Base-by-base conservation (phyloP, 257 asterid genomes). In the Primulina huaijiensis region DNA sequence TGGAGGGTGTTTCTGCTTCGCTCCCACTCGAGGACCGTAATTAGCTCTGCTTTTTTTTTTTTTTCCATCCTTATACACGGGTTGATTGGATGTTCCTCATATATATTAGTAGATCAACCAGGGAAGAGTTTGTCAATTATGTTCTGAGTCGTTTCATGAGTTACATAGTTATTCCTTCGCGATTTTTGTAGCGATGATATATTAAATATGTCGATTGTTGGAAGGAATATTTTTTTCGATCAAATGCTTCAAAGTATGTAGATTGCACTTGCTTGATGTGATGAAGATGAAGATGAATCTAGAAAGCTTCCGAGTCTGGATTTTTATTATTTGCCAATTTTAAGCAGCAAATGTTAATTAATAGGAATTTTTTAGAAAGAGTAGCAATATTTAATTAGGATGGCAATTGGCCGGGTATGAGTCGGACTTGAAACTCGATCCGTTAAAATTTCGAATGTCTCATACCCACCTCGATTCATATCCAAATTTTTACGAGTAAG, bases 21-120 rank as follows among this genome's bases (percentile, higher is more conserved):
- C 84, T 46, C 90, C 96, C 6, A 64, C 80, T 2, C 87, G 95
- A 6, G 95, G 97, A n/a, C 96, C 96, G 17, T 92, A 80, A 50
- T 37, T 31, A 23, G 66, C 62, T 14, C n/a, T 69, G 16, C 21
- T 30, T 9, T 30, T 9, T 60, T 12, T 43, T 10, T 11, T 73
- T 12, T 43, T 10, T 17, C 71, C 23, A 35, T 34, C 16, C 43
- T 21, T 69, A 27, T 34, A 17, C 56, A 31, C 58, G 34, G 55
- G 55, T 77, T 73, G 73, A 21, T 73, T 76, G 74, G 67, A 73
- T 8, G 27, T 20, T 72, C 64, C 34, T 3, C 43, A 61, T 33
- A 57, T 65, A 64, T 60, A 57, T 65, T 64, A 63, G 56, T 77
- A 60, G 40, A 43, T 74, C 67, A 37, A 63, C 21, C 66, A 25